Percentiles rank a stretch among this genome's conserved stretches.
Conservation (phyloP, 2,329 filamentous ascomycete species). For the Colletotrichum agaves region DNA sequence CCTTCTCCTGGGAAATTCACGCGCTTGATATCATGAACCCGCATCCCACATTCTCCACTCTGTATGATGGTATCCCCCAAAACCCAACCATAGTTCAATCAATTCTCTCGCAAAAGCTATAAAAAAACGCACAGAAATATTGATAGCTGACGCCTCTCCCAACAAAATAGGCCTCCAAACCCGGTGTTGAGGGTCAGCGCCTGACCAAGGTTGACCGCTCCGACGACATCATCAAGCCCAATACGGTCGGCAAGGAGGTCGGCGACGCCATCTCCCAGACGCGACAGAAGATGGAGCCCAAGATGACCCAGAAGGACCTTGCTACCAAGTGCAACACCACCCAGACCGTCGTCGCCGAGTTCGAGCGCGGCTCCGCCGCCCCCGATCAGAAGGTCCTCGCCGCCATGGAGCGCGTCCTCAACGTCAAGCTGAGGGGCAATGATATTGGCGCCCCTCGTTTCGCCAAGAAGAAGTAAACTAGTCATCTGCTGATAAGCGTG, state of each 20-base stretch:
- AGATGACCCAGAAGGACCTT: slow-evolving; percentile 93
- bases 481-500: neutral
- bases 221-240: slow-evolving; percentile 98
- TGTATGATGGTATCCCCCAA: neutral
- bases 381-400: slow-evolving; percentile 87
- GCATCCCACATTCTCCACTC: slow-evolving; percentile 28
- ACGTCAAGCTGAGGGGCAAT: slow-evolving; percentile 85
- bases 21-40: slow-evolving; percentile 30
- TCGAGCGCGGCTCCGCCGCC: slow-evolving; percentile 81
- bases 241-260: slow-evolving; percentile 84
- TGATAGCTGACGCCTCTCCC: slow-evolving; percentile 36
- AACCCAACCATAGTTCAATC: neutral
- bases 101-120: too few species aligned
- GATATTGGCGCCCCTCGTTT: slow-evolving; percentile 90
- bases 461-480: slow-evolving; percentile 71
- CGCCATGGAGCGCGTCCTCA: slow-evolving; percentile 84
- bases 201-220: slow-evolving; percentile 97
- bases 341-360: slow-evolving; percentile 80
- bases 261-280: slow-evolving; percentile 84
- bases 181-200: slow-evolving; percentile 84
- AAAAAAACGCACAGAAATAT: neutral
- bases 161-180: slow-evolving; percentile 61
- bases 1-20: neutral
- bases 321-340: slow-evolving; percentile 93
- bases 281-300: slow-evolving; percentile 84